phyloP scores from a whole-genome alignment of 139 green algal species.

The Gonium pectorale region DNA sequence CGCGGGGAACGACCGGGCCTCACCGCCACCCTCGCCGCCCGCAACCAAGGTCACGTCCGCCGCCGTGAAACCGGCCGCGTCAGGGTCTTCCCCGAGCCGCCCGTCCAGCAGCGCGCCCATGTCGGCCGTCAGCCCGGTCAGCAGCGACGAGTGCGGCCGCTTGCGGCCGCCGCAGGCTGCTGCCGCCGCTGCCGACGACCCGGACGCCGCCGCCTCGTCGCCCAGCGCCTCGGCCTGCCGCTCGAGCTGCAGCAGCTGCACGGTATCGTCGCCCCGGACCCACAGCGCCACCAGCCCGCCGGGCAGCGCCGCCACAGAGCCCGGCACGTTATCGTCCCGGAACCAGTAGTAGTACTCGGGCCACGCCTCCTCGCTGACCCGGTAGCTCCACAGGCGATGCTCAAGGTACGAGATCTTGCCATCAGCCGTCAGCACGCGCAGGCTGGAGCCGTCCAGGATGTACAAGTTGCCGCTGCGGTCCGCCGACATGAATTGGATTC shows the following conservation, averaged over 20 bases:
- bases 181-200: no score
- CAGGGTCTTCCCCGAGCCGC: no score
- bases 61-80: no score
- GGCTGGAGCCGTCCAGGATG: background rate
- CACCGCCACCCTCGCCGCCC: background rate
- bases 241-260: background rate
- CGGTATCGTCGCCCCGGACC: background rate
- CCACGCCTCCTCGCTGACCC: no score
- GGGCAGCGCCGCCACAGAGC: background rate
- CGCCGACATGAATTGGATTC: no score
- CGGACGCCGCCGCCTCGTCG: no score
- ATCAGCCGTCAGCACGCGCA: background rate
- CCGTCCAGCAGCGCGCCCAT: background rate
- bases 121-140: background rate
- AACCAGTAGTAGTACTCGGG: no score
- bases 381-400: background rate
- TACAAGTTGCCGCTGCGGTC: conserved; percentile 33
- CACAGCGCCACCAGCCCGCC: background rate
- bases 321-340: background rate
- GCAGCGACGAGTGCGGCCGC: background rate
- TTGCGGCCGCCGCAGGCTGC: background rate
- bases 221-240: background rate
- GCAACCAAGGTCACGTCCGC: background rate
- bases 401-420: background rate
- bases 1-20: conserved; percentile 10